Base-by-base conservation (phyloP, 257 asterid species). In the Thymus mandschuricus region DNA sequence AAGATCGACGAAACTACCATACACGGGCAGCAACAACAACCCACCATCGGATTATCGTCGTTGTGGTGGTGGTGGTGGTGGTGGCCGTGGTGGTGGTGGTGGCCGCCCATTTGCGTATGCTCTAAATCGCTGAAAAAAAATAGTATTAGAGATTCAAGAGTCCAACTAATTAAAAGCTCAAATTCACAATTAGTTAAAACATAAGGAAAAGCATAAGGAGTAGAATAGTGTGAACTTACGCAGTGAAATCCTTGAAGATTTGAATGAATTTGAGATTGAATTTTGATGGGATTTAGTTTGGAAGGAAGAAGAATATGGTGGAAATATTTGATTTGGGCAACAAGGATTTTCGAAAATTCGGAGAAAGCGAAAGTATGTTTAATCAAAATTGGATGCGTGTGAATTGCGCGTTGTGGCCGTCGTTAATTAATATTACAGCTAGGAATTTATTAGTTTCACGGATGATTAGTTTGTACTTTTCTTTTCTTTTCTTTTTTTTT, bases 1-100 rank as follows among this genome's bases (percentile, higher is more conserved):
- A 82, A 75, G 1, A 59, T 45, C 2, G 77, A 79, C 1, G 89
- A 73, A 2, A 83, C 75, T 28, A 75, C 9, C 51, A 71, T 43
- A 72, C 95, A 79, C 3, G 83, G 87, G 72, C 86, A 79, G 54
- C 90, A 82, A 30, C 81, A 81, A 28, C 81, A 76, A 12, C 77
- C 81, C 80, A 74, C 5, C 21, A 73, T 3, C 5, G 77, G 83
- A 67, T 77, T 73, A 13, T 75, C 81, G 6, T 57, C 34, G 6
- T 6, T 8, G 49, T 44, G 49, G 48, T 6, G 48, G 49, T 56
- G 72, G 4, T 45, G 50, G 44, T 50, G 46, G 73, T 79, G 60
- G 50, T 72, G 60, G 76, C 65, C 73, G 52, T 57, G 66, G 65
- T 75, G 61, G 73, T 79, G 77, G 35, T 76, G 73, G 78, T 69